Base-by-base conservation (phyloP, 2,329 filamentous ascomycete species). In the Elsinoe batatas region DNA sequence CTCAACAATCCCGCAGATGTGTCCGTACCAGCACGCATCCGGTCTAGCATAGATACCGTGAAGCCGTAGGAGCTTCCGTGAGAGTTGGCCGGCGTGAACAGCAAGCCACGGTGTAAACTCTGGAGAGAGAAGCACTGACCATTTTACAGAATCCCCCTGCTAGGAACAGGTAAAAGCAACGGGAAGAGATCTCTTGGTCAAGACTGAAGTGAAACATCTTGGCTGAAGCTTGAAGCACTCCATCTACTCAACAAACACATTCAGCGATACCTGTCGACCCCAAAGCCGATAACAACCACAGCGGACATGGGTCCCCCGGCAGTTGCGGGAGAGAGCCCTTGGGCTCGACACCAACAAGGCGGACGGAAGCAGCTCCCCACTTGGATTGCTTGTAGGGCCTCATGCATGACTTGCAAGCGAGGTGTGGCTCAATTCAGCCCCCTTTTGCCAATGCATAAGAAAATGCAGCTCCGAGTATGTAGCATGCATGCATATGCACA, bases 131-230 rank as follows among this genome's bases (percentile, higher is more conserved):
- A 51, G 47, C 47, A 51, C 35, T 20, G 47, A 51, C 47, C 47
- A 13, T 3, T 15, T 26, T 8, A 32, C n/a, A 38, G 11, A 20
- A n/a, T 36, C 15, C 47, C 33, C 47, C 47, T 51, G 47, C 47
- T 51, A 51, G 46, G 46, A 50, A 50, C 46, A 50, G 46, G 46
- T 50, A 50, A 50, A 50, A 50, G 46, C 46, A 50, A 50, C 46
- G 46, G 46, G 7, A 50, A 36, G 40, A 35, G 22, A 49, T 49
- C 44, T 49, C 44, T 49, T 49, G 44, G 18, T 15, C 26, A 26
- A 13, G 26, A 50, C 46, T 50, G 46, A 12, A 50, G 46, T 50
- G 46, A 50, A 50, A 50, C 46, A 50, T 36, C 36, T 10, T 33
- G 32, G 46, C 46, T 33, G 15, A 32, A 17, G 26, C 46, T n/a